Base-by-base conservation (phyloP, 1,284 basidiomycete species). In the Microbotryum intermedium region DNA sequence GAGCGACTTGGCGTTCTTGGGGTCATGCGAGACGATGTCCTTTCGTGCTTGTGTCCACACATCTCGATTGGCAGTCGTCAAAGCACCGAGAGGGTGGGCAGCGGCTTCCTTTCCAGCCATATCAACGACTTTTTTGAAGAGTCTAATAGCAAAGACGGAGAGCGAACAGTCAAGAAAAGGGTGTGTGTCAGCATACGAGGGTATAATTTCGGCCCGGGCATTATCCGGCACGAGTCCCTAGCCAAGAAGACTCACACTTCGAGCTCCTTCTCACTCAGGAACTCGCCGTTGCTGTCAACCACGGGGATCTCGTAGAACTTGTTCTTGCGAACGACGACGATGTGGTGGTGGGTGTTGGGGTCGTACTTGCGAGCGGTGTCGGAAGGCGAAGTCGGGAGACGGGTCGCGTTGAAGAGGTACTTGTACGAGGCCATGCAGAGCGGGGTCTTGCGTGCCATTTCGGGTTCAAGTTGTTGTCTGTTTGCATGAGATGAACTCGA, bases 351-450 rank as follows among this genome's bases (percentile, higher is more conserved):
- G 25, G 79, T 75, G 51, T 78, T 74, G 6, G 87, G 78, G 68
- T 90, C 84, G 74, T 90, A 94, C 74, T 92, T 92, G 61, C 77
- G 76, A 5, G 90, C 90, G 0, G 84, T 87, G 74, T 98, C 94
- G 9, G 85, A 83, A 0, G 88, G 87, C 68, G 86, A 85, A 58
- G 80, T 81, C 4, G 94, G 95, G 74, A 92, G 86, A 29, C 94
- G 85, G 49, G 82, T 84, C 5, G 91, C 80, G 76, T 97, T 95
- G 83, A 98, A 97, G 80, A 92, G 80, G 86, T 90, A 93, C 75
- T 90, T 86, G 82, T 94, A 97, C n/a, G 90, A 91, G 4, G 80
- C 81, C 88, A 94, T 94, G 76, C 88, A 88, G n/a, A 98, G 78
- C 2, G 93, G 90, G 20, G 81, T 80, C 1, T 84, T 83, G 57